Percentiles rank a stretch among this genome's conserved stretches.
These are phyloP conservation scores for Phenoliferia sp. DNA, from an alignment of 1,284 basidiomycete genomes.

Conservation along the genomic window DNA sequence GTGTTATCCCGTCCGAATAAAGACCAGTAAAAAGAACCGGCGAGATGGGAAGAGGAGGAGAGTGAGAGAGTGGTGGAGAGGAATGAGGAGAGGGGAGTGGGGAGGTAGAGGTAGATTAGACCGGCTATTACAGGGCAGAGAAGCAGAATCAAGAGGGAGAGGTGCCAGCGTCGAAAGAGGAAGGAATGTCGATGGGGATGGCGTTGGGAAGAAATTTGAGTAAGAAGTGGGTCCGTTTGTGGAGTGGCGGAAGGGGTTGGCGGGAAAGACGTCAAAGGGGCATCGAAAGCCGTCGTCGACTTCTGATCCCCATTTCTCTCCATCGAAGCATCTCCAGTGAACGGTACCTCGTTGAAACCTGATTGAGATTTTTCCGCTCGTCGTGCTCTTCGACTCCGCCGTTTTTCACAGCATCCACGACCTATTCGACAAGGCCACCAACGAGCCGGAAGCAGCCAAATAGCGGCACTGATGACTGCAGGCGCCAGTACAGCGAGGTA, in stretches of 20 bases:
- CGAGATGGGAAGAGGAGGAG: neutral
- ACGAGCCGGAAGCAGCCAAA: slow-evolving; percentile 16
- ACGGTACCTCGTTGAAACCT: neutral
- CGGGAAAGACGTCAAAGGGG: neutral
- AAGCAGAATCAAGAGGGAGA: slow-evolving; percentile 18
- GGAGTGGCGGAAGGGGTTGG: neutral
- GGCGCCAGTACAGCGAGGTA: slow-evolving; percentile 30
- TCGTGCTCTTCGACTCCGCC: neutral
- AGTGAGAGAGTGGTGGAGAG: slow-evolving; percentile 6
- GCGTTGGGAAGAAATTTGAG: too few species aligned
- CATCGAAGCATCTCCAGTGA: neutral
- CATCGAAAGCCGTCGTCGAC: too few species aligned
- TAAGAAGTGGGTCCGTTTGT: neutral
- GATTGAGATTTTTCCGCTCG: neutral
- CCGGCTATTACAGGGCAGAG: slow-evolving; percentile 18
- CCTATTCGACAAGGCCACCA: slow-evolving; percentile 27
- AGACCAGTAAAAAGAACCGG: slow-evolving; percentile 35
- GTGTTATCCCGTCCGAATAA: slow-evolving; percentile 31
- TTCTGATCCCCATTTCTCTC: neutral
- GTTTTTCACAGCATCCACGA: slow-evolving; percentile 19
- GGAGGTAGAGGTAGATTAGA: slow-evolving; percentile 21
- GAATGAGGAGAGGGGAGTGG: slow-evolving; percentile 20
- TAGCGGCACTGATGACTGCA: slow-evolving; percentile 13
- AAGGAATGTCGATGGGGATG: too few species aligned
- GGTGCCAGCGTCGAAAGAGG: slow-evolving; percentile 13